These are phyloP conservation scores for Saturnispora silvae DNA, from an alignment of 805 yeast genomes.

Conservation along the genomic window DNA sequence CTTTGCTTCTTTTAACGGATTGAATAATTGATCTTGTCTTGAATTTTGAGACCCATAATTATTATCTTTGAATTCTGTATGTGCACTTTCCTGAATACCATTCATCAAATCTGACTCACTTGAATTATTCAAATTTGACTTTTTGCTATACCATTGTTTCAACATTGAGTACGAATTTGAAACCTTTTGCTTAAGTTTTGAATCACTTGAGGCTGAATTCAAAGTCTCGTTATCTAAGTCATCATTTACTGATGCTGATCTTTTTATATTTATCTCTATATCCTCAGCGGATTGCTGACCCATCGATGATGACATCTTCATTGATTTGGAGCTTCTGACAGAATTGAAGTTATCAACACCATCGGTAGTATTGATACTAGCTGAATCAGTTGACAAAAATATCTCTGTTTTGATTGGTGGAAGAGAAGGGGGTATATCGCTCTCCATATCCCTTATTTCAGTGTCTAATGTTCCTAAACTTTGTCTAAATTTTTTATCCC, in stretches of 20 bases:
- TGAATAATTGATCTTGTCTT: too few species aligned
- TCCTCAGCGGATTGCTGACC: not conserved
- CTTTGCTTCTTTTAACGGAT: too few species aligned
- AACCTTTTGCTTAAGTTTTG: constrained; percentile 18
- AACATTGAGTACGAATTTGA: constrained; percentile 44
- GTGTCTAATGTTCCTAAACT: not conserved
- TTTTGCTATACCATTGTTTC: constrained; percentile 57
- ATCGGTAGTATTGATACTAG: not conserved
- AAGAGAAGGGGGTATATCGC: constrained; percentile 1
- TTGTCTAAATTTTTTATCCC: constrained; percentile 42
- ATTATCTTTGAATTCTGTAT: not conserved
- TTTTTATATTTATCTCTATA: not conserved
- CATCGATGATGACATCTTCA: not conserved
- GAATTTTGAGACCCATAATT: constrained; percentile 1
- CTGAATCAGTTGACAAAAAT: too few species aligned
- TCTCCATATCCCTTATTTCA: not conserved
- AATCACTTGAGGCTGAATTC: not conserved
- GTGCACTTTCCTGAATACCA: too few species aligned
- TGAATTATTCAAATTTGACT: too few species aligned
- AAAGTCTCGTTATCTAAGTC: not conserved
- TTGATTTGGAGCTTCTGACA: not conserved
- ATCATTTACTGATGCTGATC: too few species aligned
- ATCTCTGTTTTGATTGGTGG: not conserved
- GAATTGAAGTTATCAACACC: not conserved
- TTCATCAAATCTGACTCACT: too few species aligned